Conservation (phyloP, 495 filamentous ascomycete species). For the Chaetomidium leptoderma region DNA sequence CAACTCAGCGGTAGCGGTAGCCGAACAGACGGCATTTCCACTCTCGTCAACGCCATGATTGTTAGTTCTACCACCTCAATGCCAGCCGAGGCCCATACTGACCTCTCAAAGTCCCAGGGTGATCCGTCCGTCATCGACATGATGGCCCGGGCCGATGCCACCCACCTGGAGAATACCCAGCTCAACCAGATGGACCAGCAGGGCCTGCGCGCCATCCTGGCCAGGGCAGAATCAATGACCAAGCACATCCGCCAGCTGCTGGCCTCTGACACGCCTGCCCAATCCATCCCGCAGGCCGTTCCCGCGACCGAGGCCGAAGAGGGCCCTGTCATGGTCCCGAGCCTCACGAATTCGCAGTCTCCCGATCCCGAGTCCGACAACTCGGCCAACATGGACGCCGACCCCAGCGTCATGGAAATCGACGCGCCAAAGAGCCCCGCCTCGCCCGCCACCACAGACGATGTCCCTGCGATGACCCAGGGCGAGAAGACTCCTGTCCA, state of each 20-base stretch:
- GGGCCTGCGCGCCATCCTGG: slow-evolving; percentile 34
- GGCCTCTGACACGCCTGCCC: slow-evolving; percentile 3
- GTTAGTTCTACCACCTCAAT: slow-evolving; percentile 30
- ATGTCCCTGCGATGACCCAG: slow-evolving; percentile 22
- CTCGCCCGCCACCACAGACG: slow-evolving; percentile 27
- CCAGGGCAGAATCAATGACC: slow-evolving; percentile 28
- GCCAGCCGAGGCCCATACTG: slow-evolving; percentile 15
- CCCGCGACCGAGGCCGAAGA: slow-evolving; percentile 6
- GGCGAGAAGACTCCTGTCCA: slow-evolving; percentile 19
- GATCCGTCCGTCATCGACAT: slow-evolving; percentile 28
- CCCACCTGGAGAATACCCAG: slow-evolving; percentile 22
- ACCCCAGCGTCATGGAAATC: not conserved
- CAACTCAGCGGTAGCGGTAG: slow-evolving; percentile 37
- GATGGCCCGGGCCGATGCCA: slow-evolving; percentile 34
- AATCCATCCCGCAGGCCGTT: slow-evolving; percentile 1
- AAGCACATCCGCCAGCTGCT: slow-evolving; percentile 17
- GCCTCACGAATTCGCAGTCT: slow-evolving; percentile 22
- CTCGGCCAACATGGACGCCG: not conserved
- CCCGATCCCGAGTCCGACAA: slow-evolving; percentile 10
- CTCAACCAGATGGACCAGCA: slow-evolving; percentile 32
- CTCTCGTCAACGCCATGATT: slow-evolving; percentile 42
- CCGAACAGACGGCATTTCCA: slow-evolving; percentile 29
- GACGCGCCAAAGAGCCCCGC: slow-evolving; percentile 23
- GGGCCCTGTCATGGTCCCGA: slow-evolving; percentile 14
- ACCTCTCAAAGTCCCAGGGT: slow-evolving; percentile 21